Base-by-base conservation (phyloP, 106 monocot species). In the Dioscorea zingiberensis region DNA sequence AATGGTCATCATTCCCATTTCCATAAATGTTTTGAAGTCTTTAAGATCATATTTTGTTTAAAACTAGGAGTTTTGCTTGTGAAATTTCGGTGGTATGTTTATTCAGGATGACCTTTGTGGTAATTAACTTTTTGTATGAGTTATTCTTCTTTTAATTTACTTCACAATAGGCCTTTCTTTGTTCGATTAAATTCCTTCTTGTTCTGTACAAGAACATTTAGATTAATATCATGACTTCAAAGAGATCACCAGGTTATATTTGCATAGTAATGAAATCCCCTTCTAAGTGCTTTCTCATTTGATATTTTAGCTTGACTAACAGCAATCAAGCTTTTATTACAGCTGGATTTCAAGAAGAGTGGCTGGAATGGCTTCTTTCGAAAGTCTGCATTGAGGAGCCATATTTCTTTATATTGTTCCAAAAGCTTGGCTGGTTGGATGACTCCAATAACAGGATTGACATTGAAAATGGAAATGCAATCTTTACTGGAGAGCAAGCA, bases 291-390 rank as follows among this genome's bases (percentile, higher is more conserved):
- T 51, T 19, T 38, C 0, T 51, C 51, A 51, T 16, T 13, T 16
- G 15, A 16, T 4, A 51, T 51, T 47, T 21, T 25, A 32, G 1
- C 1, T 26, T 69, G 24, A 19, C 23, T 10, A 13, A 27, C 6
- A 8, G n/a, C 12, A 23, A 19, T 25, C 56, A 67, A 21, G 13
- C 45, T 49, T 73, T 18, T 27, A 27, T 25, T 73, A 18, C 77
- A 94, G 94, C 15, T 71, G 95, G 76, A 0, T 81, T 74, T 72
- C 29, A 68, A 55, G 91, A 91, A 65, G 87, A 87, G 38, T 91
- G 85, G 91, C 63, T 95, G 25, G 80, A 81, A 25, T 74, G 88
- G 76, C 78, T 95, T 24, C 66, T 91, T 28, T 74, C 82, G 27
- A 85, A 83, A 74, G 27, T 78, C 24, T 91, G 95, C 66, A 81